These are phyloP conservation scores for Aspergillus latus DNA, from an alignment of 2,329 filamentous ascomycete species.

Conservation along the genomic window DNA sequence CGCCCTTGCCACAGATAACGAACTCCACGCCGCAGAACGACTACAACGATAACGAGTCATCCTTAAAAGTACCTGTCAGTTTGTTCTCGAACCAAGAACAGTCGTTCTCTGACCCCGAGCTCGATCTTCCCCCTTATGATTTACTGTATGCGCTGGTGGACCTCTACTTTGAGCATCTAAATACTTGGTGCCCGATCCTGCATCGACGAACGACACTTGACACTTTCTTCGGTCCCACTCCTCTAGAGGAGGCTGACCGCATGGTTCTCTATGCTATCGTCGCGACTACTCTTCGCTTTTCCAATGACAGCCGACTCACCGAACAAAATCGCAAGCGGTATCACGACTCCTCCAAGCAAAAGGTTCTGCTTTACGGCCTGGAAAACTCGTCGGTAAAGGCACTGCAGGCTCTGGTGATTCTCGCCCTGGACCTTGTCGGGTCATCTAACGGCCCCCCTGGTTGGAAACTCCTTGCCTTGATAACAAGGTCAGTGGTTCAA, in stretches of 20 bases:
- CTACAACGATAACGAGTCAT: conserved; percentile 49
- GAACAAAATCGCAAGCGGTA: conserved; percentile 72
- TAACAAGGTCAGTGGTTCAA: conserved; percentile 85
- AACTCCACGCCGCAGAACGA: conserved; percentile 27
- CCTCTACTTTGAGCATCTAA: conserved; percentile 76
- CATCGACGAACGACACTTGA: conserved; percentile 80
- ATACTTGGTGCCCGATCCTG: conserved; percentile 86
- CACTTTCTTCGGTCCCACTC: conserved; percentile 73
- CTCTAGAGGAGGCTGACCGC: conserved; percentile 76
- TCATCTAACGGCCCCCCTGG: conserved; percentile 86
- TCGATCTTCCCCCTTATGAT: conserved; percentile 73
- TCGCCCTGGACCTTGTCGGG: conserved; percentile 81
- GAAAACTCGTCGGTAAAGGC: conserved; percentile 88
- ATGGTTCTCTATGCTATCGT: conserved; percentile 86
- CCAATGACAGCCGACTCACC: conserved; percentile 71
- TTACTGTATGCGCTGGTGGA: conserved; percentile 71
- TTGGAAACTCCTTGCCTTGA: conserved; percentile 87
- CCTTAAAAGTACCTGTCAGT: conserved; percentile 60
- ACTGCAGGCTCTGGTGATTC: conserved; percentile 80
- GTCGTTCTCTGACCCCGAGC: conserved; percentile 53
- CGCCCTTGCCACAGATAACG: conserved; percentile 26
- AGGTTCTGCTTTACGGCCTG: conserved; percentile 80
- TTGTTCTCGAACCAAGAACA: conserved; percentile 52
- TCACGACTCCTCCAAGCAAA: conserved; percentile 78
- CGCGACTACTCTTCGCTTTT: conserved; percentile 82